Evolutionary conservation across 148 eudicot genomes (phyloP).

Genomic region (Vaccinium macrocarpon): DNA sequence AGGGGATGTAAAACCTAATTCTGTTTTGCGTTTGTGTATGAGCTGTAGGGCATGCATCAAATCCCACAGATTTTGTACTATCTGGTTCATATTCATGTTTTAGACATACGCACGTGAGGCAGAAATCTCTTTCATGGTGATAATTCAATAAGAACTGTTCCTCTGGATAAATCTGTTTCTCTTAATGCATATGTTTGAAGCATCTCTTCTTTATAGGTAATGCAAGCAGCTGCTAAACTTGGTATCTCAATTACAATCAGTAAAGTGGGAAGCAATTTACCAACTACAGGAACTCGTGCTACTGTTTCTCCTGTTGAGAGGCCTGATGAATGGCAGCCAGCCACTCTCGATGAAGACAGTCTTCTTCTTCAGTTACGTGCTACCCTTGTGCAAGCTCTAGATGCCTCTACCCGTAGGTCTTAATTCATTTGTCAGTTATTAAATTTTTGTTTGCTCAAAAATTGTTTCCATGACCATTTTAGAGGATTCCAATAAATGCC

Average conservation of each 20-base stretch:
- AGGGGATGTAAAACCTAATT: neutral
- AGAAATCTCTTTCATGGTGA: neutral
- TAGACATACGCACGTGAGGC: neutral
- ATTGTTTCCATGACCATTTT: neutral
- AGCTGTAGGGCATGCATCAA: neutral
- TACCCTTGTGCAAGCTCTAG: slow-evolving; percentile 68
- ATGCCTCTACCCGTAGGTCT: slow-evolving; percentile 58
- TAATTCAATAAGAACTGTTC: neutral
- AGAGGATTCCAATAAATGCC: neutral
- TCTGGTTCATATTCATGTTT: neutral
- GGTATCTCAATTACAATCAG: slow-evolving; percentile 60
- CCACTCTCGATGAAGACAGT: slow-evolving; percentile 76
- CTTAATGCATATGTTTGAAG: neutral
- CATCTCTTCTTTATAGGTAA: slow-evolving; percentile 49
- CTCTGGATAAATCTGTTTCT: neutral
- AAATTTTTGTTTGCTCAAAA: neutral
- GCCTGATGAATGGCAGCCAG: slow-evolving; percentile 73
- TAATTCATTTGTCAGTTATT: slow-evolving; percentile 3
- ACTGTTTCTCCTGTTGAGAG: slow-evolving; percentile 51
- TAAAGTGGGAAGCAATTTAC: slow-evolving; percentile 63
- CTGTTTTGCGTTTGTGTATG: neutral
- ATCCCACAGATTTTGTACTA: neutral
- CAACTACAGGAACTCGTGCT: slow-evolving; percentile 43
- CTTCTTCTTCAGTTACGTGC: slow-evolving; percentile 82
- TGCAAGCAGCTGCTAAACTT: slow-evolving; percentile 77